Conservation (phyloP, 495 filamentous ascomycete species). For the Bombardia bombarda region DNA sequence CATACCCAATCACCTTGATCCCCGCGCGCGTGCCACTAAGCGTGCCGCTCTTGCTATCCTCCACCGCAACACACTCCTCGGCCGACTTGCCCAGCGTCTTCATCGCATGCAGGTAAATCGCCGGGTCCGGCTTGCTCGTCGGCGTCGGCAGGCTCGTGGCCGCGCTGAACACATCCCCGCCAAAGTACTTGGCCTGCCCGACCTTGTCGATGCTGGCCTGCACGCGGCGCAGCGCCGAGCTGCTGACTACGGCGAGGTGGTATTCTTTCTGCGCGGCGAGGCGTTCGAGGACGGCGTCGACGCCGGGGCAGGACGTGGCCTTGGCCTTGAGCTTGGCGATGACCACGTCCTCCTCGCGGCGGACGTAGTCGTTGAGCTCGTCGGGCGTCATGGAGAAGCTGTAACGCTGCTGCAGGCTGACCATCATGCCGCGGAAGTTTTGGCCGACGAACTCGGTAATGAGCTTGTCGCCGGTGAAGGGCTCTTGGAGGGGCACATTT, state of each 20-base stretch:
- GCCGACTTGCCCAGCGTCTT: slow-evolving; percentile 65
- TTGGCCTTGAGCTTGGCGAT: slow-evolving; percentile 74
- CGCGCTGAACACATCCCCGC: slow-evolving; percentile 71
- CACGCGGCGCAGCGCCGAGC: slow-evolving; percentile 71
- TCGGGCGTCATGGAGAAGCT: slow-evolving; percentile 56
- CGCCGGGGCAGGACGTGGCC: slow-evolving; percentile 62
- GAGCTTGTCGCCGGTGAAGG: slow-evolving; percentile 73
- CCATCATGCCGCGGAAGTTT: slow-evolving; percentile 88
- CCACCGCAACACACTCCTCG: slow-evolving; percentile 72
- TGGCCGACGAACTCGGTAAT: slow-evolving; percentile 88
- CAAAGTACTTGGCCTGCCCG: slow-evolving; percentile 73
- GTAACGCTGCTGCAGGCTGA: slow-evolving; percentile 66
- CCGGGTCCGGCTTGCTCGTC: slow-evolving; percentile 87
- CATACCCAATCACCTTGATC: slow-evolving; percentile 79
- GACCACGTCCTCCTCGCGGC: slow-evolving; percentile 72
- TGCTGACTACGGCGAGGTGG: slow-evolving; percentile 73
- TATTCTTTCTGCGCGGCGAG: slow-evolving; percentile 58
- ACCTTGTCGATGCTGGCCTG: slow-evolving; percentile 74
- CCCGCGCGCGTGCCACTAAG: slow-evolving; percentile 73
- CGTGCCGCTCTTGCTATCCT: slow-evolving; percentile 85
- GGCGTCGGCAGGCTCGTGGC: slow-evolving; percentile 71
- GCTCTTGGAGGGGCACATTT: slow-evolving; percentile 45
- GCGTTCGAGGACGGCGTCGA: slow-evolving; percentile 57
- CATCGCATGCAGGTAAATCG: slow-evolving; percentile 80
- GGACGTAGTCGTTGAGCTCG: slow-evolving; percentile 71